A percentile compares a stretch with the other conserved stretches of the same genome.
phyloP scores from a whole-genome alignment of 2,329 filamentous ascomycete genomes.

The Penicillium brasilianum region DNA sequence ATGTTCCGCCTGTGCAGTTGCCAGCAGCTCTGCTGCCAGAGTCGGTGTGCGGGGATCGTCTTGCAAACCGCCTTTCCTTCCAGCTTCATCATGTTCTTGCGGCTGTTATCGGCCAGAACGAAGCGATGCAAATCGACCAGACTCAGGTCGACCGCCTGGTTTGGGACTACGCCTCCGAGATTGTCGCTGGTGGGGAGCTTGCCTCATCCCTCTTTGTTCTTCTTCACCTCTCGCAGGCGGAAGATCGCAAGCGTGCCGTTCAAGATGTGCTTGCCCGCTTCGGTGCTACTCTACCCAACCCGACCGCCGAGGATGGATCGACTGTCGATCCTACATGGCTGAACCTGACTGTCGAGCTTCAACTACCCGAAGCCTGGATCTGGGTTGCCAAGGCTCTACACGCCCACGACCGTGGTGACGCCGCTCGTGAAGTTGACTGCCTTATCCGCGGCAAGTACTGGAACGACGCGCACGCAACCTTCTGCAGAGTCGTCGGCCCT shows the following conservation, averaged over 20 bases:
- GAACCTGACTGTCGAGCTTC: constrained; percentile 66
- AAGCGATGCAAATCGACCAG: constrained; percentile 57
- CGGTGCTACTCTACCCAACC: constrained; percentile 66
- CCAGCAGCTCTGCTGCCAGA: constrained; percentile 76
- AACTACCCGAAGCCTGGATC: constrained; percentile 77
- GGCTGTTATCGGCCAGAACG: constrained; percentile 52
- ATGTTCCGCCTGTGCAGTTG: constrained; percentile 51
- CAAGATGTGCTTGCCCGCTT: constrained; percentile 77
- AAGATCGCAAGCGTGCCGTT: constrained; percentile 68
- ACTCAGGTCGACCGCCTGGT: constrained; percentile 70
- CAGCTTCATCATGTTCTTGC: constrained; percentile 75
- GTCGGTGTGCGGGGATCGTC: constrained; percentile 73
- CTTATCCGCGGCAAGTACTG: constrained; percentile 78
- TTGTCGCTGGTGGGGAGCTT: constrained; percentile 65
- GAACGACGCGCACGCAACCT: constrained; percentile 81
- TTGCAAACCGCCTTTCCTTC: constrained; percentile 80
- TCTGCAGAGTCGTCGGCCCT: constrained; percentile 81
- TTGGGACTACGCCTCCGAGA: constrained; percentile 62
- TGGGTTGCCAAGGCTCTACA: constrained; percentile 86
- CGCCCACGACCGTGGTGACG: constrained; percentile 74
- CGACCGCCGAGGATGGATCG: constrained; percentile 55
- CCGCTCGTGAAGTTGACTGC: constrained; percentile 74
- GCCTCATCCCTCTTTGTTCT: constrained; percentile 76
- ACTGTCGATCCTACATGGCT: constrained; percentile 55
- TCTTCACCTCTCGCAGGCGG: constrained; percentile 70